phyloP scores from a whole-genome alignment of 257 asterid species.

The Parsonsia alboflavescens region DNA sequence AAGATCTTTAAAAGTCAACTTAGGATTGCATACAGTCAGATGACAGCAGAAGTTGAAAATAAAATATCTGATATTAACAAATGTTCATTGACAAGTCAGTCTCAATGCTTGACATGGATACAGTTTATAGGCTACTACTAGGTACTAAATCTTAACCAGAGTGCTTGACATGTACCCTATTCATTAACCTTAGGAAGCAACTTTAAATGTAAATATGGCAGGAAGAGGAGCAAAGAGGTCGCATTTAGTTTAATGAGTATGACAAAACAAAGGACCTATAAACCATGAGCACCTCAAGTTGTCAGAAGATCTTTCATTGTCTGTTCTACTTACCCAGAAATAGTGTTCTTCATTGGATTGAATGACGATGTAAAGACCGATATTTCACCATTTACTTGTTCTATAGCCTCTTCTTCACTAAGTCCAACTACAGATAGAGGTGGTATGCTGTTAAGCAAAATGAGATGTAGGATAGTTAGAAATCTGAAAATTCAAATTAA shows the following conservation, averaged over 20 bases:
- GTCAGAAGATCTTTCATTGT: background rate
- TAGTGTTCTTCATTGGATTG: conserved; percentile 96
- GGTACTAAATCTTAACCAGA: background rate
- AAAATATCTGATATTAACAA: background rate
- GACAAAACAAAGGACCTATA: background rate
- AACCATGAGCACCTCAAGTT: background rate
- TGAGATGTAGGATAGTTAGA: conserved; percentile 3
- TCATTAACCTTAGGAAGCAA: background rate
- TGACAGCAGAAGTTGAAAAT: background rate
- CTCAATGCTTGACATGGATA: background rate
- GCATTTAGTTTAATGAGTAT: background rate
- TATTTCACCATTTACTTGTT: conserved; percentile 69
- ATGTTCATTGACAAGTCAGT: background rate
- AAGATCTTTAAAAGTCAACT: background rate
- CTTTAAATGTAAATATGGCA: background rate
- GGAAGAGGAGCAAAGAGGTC: background rate
- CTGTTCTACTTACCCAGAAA: conserved; percentile 63
- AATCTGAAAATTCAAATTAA: background rate
- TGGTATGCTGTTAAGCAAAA: conserved; percentile 77
- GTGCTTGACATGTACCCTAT: background rate
- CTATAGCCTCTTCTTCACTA: conserved; percentile 81
- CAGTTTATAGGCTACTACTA: background rate
- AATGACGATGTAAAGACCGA: conserved; percentile 78
- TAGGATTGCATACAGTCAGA: background rate
- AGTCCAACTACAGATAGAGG: conserved; percentile 91